Evolutionary conservation across 495 filamentous ascomycete species (phyloP), one percentile per base, ranked within the genome.

Genomic region (Penicillium diatomitis): DNA sequence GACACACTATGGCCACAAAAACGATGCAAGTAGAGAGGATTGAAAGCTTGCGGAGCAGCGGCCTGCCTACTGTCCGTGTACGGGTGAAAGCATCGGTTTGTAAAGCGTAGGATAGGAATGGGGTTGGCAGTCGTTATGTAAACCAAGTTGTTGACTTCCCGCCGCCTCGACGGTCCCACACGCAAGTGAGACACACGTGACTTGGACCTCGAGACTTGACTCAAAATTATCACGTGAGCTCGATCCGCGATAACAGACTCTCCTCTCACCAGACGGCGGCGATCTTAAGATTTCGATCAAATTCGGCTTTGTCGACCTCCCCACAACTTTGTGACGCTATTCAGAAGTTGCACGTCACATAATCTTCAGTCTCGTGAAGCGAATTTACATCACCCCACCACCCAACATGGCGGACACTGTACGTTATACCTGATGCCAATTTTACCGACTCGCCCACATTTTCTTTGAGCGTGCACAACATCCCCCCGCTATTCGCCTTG

Each of bases 371-470:
- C 46, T 55, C 42, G 58, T 58, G 52, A 48, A 60, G 50, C 52
- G 49, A 20, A 54, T 45, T 46, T 34, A 47, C 42, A 51, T 41
- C 32, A 37, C 41, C 36, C 46, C 51, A 38, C 53, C 54, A 51
- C 46, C 47, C 47, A 68, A 50, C 45, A 70, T 70, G 65, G 67
- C 66, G 57, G 64, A 75, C 57, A 61, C 68, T 63, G 80, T 81
- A 80, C 70, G 77, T 80, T 70, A 63, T 59, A 68, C 52, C 62
- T 61, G 62, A 53, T 64, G 61, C 62, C 62, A 58, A 64, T 49
- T 66, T 65, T 68, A 61, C 64, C 63, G 63, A 66, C 53, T 56
- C 60, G 65, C 69, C 64, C 68, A 70, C 68, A 66, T 69, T 71
- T 73, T 67, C 61, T 70, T 70, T 60, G 43, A 49, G 10, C 43